Percentiles rank a stretch among this genome's conserved stretches.
These are phyloP conservation scores for Leccinellum luteum DNA, from an alignment of 768 basidiomycete genomes.

Conservation along the genomic window DNA sequence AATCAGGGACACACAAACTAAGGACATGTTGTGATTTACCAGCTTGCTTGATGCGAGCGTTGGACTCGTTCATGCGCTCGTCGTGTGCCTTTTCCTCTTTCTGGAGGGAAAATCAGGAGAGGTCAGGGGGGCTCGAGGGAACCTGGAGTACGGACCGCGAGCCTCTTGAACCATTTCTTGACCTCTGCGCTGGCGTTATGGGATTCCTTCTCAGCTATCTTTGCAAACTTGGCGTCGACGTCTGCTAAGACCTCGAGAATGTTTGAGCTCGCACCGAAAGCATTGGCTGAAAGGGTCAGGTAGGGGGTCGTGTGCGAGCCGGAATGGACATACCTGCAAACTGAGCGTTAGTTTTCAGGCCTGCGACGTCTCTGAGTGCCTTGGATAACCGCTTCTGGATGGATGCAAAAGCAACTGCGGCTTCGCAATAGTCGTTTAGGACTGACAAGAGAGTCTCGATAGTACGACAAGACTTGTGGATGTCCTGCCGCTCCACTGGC, in stretches of 20 bases:
- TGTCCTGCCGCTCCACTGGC: slow-evolving; percentile 54
- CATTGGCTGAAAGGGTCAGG: no score
- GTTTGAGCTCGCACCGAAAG: slow-evolving; percentile 4
- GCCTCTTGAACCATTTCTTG: slow-evolving; percentile 83
- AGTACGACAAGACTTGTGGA: slow-evolving; percentile 75
- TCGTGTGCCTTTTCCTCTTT: slow-evolving; percentile 79
- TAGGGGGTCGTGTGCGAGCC: no score
- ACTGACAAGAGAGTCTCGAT: slow-evolving; percentile 64
- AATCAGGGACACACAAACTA: slow-evolving; percentile 3
- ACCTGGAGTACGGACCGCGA: slow-evolving; percentile 47
- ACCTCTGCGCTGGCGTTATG: slow-evolving; percentile 62
- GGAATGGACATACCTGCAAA: slow-evolving; percentile 44
- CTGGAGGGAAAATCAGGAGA: slow-evolving; percentile 35
- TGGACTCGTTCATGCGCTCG: slow-evolving; percentile 62
- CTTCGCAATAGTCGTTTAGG: slow-evolving; percentile 75
- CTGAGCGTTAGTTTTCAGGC: slow-evolving; percentile 59
- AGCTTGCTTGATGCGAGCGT: slow-evolving; percentile 75
- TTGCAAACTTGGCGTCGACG: slow-evolving; percentile 65
- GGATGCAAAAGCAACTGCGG: slow-evolving; percentile 54
- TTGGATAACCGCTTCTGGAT: slow-evolving; percentile 76
- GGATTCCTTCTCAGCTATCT: slow-evolving; percentile 72
- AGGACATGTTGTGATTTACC: no score
- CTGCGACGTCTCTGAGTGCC: slow-evolving; percentile 65
- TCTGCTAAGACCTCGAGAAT: slow-evolving; percentile 50
- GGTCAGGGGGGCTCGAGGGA: slow-evolving; percentile 20